Base-by-base conservation (phyloP, 164 flowering plant genomes). In the Magnolia officinalis region DNA sequence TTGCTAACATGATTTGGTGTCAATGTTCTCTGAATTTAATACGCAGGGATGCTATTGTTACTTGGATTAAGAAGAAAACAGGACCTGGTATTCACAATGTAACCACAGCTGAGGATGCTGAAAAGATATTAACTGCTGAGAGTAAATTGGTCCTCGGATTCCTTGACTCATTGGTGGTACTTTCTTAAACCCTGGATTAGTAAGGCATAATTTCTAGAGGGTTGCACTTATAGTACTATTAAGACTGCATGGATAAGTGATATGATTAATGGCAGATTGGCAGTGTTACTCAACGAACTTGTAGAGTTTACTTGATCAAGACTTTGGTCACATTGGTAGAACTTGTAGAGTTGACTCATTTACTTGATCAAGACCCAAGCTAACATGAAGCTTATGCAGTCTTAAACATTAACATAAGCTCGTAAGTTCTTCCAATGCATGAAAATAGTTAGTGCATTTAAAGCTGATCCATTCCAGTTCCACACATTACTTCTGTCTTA, bases 1-100 rank as follows among this genome's bases (percentile, higher is more conserved):
- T 6, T 11, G 16, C 13, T 70, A 18, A 23, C 45, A 55, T 55
- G 68, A 24, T 10, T 63, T 21, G 37, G 4, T 21, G 26, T 7
- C 24, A 24, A 20, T 24, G 6, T 37, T 37, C 45, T 37, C 45
- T 31, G 45, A 37, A 71, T 50, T 71, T 24, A 24, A 26, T 50
- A 67, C 84, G 93, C 98, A 23, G 24, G 77, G 97, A 93, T 64
- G 93, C 85, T 66, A 92, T 95, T 70, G 93, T 95, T 71, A 85
- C 96, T 50, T 95, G 98, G 98, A 84, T 95, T 21, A 95, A 84
- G 89, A 95, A 93, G 91, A 93, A 93, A 87, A 89, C 81, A 1
- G 98, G 98, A 77, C 98, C 97, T 80, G 95, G 91, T 66, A 68
- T 90, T n/a, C 67, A 76, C 75, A 95, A 92, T 76, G 73, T 93